Conservation (phyloP, 176 grass and related monocot species). For the Zea mays region DNA sequence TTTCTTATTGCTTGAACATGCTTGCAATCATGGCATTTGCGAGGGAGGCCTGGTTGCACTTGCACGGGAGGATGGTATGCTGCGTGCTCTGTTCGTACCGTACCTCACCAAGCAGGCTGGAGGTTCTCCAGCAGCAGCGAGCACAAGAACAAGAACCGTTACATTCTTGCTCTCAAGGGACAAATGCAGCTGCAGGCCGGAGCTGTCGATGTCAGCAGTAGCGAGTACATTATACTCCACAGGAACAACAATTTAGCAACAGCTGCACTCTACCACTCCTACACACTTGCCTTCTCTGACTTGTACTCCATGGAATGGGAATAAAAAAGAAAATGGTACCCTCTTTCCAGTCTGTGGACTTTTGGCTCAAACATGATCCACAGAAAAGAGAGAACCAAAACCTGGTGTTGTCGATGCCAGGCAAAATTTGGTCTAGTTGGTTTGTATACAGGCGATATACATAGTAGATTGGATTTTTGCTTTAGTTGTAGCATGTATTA, state of each 20-base stretch:
- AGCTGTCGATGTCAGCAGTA: no score
- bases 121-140: neutral
- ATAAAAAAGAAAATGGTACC: slow-evolving; percentile 19
- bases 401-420: slow-evolving; percentile 31
- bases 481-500: no score
- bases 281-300: slow-evolving; percentile 28
- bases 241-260: slow-evolving; percentile 27
- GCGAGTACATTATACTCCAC: no score
- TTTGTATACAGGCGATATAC: no score
- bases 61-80: no score
- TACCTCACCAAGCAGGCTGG: no score
- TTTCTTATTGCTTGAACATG: neutral
- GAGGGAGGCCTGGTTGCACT: no score
- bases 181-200: no score
- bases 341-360: slow-evolving; percentile 17
- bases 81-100: no score
- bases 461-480: no score
- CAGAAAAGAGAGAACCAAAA: slow-evolving; percentile 2
- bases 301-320: slow-evolving; percentile 28
- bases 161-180: no score
- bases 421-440: neutral
- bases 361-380: slow-evolving; percentile 25
- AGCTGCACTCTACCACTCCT: slow-evolving; percentile 4
- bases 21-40: slow-evolving; percentile 23
- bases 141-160: no score